Evolutionary conservation across 176 grass and related monocot genomes (phyloP), one percentile per base, ranked within the genome.

Genomic region (Hyparrhenia diplandra): DNA sequence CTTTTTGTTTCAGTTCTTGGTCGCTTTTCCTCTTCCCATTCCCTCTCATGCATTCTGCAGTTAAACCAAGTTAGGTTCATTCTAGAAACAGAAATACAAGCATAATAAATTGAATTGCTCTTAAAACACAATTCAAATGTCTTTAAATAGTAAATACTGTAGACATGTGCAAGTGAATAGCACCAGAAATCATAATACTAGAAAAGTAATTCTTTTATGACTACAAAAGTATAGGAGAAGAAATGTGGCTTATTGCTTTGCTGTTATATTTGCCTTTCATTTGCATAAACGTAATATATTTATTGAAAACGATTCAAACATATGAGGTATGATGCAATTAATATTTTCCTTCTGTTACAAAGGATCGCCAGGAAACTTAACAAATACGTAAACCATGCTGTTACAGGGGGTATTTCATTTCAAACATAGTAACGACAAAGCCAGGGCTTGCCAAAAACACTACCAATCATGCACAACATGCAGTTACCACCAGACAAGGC

Each of bases 1-100:
- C 90, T 93, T 90, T 93, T 99, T 64, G 88, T 76, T 82, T 99
- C 96, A 47, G 87, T 41, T 90, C 96, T 99, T 82, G 81, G 66
- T 7, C 93, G 83, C 84, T 91, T 99, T 60, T 95, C 96, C 71
- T 99, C 93, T 77, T 99, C 96, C 87, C 89, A 91, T 81, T 99
- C 96, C 87, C 90, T 90, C 71, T 99, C 96, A 49, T 93, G 86
- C n/a, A 71, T 64, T 87, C 96, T 99, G 79, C 81, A 78, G 62
- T 82, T 73, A 77, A 67, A 83, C 28, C 66, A 75, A 45, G 59
- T 83, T 32, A 88, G 83, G 58, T 64, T 78, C 39, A 32, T 83
- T 71, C 21, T 5, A 77, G 27, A 75, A 32, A 40, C 51, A 54
- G 6, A 54, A 54, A 6, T 54, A 3, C 27, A 67, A 80, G 63